phyloP scores from a whole-genome alignment of 768 basidiomycete genomes.

The Tricholoma bakamatsutake region DNA sequence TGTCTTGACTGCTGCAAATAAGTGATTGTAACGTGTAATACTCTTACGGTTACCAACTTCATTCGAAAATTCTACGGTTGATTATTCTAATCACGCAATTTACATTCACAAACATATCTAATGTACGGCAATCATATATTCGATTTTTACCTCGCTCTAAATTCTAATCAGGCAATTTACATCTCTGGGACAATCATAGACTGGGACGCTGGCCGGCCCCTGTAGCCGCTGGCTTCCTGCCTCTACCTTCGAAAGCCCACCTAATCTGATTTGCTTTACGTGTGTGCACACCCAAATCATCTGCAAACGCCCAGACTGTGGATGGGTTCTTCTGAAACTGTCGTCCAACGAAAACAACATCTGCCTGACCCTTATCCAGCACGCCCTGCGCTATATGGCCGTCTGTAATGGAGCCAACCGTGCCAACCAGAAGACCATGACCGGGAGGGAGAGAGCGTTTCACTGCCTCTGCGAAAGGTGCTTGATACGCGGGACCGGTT shows the following conservation, averaged over 20 bases:
- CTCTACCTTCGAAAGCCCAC: constrained; percentile 45
- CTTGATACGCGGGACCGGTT: constrained; percentile 42
- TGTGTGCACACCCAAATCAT: constrained; percentile 45
- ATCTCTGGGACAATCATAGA: background rate
- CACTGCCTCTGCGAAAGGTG: constrained; percentile 47
- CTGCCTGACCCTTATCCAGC: constrained; percentile 51
- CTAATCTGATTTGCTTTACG: constrained; percentile 47
- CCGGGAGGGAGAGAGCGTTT: constrained; percentile 37
- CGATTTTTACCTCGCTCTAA: no score
- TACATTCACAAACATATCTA: no score
- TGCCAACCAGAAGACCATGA: constrained; percentile 36
- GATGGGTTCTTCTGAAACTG: constrained; percentile 60
- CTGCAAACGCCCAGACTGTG: constrained; percentile 45
- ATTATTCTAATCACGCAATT: background rate
- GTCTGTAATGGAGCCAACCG: constrained; percentile 49
- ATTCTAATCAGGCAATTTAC: background rate
- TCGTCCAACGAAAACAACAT: constrained; percentile 49
- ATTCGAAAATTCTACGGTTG: no score
- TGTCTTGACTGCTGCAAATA: no score
- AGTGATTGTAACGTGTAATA: no score
- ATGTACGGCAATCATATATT: no score
- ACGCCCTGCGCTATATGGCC: constrained; percentile 53
- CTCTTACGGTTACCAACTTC: no score
- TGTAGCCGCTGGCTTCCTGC: background rate
- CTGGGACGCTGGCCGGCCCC: background rate